Conservation (phyloP, 1,284 basidiomycete genomes). For the Melampsora medusae region DNA sequence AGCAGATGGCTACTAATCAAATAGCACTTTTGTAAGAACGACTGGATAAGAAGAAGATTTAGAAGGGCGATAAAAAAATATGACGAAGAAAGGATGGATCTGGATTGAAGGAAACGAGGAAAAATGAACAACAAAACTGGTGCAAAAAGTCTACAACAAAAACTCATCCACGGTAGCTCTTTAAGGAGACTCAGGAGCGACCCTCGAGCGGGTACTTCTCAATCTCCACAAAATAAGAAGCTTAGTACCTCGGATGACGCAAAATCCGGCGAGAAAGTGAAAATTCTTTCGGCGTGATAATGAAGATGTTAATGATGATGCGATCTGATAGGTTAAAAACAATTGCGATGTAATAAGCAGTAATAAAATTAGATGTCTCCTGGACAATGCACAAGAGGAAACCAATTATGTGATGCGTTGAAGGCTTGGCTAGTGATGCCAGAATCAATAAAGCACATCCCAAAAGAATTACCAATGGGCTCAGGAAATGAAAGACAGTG, state of each 20-base stretch:
- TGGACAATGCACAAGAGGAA: no score
- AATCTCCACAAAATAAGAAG: not conserved
- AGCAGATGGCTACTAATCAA: not conserved
- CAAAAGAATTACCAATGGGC: not conserved
- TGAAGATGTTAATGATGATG: not conserved
- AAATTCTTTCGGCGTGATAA: not conserved
- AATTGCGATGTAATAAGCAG: no score
- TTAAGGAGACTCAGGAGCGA: not conserved
- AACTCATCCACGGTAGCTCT: not conserved
- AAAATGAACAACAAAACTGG: not conserved
- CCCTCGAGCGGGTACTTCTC: not conserved
- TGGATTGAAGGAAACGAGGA: not conserved
- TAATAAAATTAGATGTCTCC: no score
- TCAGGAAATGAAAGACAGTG: no score
- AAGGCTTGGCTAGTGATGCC: not conserved
- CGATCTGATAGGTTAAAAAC: no score
- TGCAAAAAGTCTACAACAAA: not conserved
- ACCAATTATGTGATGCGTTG: not conserved
- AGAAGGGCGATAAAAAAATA: not conserved
- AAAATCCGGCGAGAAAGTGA: not conserved
- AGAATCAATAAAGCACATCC: not conserved
- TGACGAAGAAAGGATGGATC: not conserved
- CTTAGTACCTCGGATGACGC: conserved; percentile 2
- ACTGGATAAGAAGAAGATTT: not conserved
- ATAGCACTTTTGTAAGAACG: not conserved